Evolutionary conservation across 495 filamentous ascomycete genomes (phyloP).

Genomic region (Trichocladium antarcticum): DNA sequence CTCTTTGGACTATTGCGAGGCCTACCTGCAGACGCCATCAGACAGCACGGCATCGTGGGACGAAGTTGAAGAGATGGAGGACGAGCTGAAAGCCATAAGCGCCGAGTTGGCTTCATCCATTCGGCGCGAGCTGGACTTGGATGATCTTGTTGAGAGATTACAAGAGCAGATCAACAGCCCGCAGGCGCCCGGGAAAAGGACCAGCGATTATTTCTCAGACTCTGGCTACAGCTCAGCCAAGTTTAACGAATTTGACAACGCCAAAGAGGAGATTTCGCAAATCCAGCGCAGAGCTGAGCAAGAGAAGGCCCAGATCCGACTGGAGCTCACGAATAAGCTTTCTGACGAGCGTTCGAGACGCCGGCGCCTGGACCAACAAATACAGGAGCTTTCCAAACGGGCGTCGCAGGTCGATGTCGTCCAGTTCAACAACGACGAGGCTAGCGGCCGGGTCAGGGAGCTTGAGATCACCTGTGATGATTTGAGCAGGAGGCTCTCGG

Average conservation of each 20-base stretch:
- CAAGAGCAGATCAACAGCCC: conserved; percentile 59
- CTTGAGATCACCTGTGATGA: conserved; percentile 73
- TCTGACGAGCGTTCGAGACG: conserved; percentile 72
- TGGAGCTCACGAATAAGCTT: conserved; percentile 69
- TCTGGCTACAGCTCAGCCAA: conserved; percentile 80
- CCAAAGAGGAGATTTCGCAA: conserved; percentile 73
- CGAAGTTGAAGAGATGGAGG: conserved; percentile 70
- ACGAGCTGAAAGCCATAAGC: conserved; percentile 85
- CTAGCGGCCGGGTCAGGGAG: conserved; percentile 51
- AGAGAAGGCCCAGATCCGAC: conserved; percentile 75
- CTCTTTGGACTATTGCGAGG: conserved; percentile 34
- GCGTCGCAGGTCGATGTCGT: conserved; percentile 47
- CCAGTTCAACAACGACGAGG: conserved; percentile 37
- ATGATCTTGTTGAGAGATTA: conserved; percentile 81
- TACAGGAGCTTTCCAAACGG: conserved; percentile 66
- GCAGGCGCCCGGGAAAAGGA: conserved; percentile 58
- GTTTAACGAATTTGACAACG: conserved; percentile 52
- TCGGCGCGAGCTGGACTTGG: conserved; percentile 88
- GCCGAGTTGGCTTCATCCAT: conserved; percentile 87
- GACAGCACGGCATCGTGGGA: conserved; percentile 27
- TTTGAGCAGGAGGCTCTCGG: conserved; percentile 62
- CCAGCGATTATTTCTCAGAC: conserved; percentile 97
- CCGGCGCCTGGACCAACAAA: conserved; percentile 65
- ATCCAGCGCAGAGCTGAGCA: conserved; percentile 77
- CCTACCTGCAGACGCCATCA: conserved; percentile 37